Percentiles rank a stretch among this genome's conserved stretches.
phyloP scores from a whole-genome alignment of 805 yeast genomes.

The Wickerhamomyces canadensis region DNA sequence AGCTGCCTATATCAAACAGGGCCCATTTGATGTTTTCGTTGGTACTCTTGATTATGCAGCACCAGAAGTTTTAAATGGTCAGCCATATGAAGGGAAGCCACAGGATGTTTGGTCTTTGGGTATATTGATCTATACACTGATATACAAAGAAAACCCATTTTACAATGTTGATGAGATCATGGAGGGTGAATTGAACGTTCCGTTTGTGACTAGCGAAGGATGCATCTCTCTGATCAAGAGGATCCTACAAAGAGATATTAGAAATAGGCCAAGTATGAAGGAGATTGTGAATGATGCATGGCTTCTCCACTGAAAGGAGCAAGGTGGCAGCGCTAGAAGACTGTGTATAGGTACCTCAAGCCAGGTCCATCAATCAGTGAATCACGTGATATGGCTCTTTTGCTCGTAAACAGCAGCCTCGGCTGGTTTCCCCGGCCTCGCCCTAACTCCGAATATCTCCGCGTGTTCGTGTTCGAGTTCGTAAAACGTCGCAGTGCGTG shows the following conservation, averaged over 20 bases:
- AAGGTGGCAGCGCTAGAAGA: no score
- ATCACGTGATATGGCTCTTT: no score
- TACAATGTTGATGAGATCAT: slow-evolving; percentile 92
- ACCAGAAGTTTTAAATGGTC: slow-evolving; percentile 89
- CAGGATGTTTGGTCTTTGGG: slow-evolving; percentile 99
- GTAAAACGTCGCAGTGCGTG: no score
- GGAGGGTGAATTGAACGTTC: slow-evolving; percentile 80
- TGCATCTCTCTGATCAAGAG: slow-evolving; percentile 55
- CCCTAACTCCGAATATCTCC: no score
- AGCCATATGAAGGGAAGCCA: slow-evolving; percentile 84
- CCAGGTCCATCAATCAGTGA: no score
- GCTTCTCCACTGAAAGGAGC: neutral
- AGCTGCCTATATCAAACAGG: slow-evolving; percentile 84
- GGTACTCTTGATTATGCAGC: slow-evolving; percentile 98
- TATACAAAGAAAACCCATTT: slow-evolving; percentile 93
- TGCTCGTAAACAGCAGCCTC: no score
- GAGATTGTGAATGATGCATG: slow-evolving; percentile 55
- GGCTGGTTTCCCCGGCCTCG: no score
- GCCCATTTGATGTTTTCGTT: slow-evolving; percentile 95
- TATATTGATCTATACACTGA: slow-evolving; percentile 78
- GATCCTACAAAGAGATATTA: slow-evolving; percentile 65
- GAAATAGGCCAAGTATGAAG: slow-evolving; percentile 65
- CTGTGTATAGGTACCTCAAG: no score
- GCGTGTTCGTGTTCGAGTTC: no score
- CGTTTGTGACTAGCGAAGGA: slow-evolving; percentile 52